Percentiles rank a stretch among this genome's conserved stretches.
Evolutionary conservation across 768 basidiomycete genomes (phyloP).

Genomic region (Omphalotus guepiniiformis): DNA sequence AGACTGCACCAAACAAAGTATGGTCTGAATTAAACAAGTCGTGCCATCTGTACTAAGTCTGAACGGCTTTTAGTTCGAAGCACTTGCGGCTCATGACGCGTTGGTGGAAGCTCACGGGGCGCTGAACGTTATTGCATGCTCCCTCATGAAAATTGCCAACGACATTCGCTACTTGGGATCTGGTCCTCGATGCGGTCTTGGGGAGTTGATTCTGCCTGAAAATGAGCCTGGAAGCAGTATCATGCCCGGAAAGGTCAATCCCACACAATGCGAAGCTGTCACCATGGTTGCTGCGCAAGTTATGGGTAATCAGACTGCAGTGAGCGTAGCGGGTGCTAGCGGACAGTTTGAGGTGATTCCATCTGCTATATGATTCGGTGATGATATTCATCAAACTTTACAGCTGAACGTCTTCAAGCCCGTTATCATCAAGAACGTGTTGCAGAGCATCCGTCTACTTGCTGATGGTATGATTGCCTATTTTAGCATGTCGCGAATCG

Average conservation of each 20-base stretch:
- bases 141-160: constrained; percentile 99
- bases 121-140: constrained; percentile 93
- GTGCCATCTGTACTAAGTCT: neutral
- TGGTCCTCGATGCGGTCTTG: constrained; percentile 95
- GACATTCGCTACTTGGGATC: constrained; percentile 98
- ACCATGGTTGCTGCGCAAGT: constrained; percentile 99
- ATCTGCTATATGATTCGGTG: neutral
- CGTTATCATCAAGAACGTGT: constrained; percentile 95
- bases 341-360: constrained; percentile 90
- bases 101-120: constrained; percentile 97
- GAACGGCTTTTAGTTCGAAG: constrained; percentile 73
- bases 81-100: constrained; percentile 96
- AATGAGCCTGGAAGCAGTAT: constrained; percentile 99
- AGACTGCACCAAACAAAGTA: constrained; percentile 98
- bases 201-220: constrained; percentile 91
- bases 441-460: constrained; percentile 91
- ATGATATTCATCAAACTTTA: constrained; percentile 7
- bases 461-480: constrained; percentile 62
- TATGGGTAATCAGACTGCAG: constrained; percentile 93
- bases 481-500: neutral
- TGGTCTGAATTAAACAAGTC: constrained; percentile 12
- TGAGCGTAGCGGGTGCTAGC: constrained; percentile 88
- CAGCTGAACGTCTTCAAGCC: constrained; percentile 99
- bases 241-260: constrained; percentile 99
- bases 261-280: constrained; percentile 97